Base-by-base conservation (phyloP, 2,329 filamentous ascomycete species). In the Aureobasidium mangrovei region DNA sequence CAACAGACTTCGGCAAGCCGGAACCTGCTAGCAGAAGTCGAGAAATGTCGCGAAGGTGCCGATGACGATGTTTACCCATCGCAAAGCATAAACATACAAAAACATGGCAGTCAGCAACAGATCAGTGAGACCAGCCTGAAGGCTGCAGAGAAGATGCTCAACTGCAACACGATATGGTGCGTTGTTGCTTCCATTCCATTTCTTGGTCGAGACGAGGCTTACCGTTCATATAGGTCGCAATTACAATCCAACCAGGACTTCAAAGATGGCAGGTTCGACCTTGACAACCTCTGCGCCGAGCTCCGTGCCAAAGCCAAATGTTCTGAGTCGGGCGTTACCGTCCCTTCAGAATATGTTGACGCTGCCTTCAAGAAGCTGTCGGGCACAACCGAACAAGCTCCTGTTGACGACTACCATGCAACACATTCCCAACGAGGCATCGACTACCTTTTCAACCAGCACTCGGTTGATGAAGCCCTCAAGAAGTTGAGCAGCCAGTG, bases 281-380 rank as follows among this genome's bases (percentile, higher is more conserved):
- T 98, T 46, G 93, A 98, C 66, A 84, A 85, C 33, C 79, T 98
- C 27, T 98, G 93, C 73, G 86, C 86, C 4, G 91, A 98, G 67
- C 81, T 98, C 10, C 88, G 91, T 60, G 88, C 91, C 68, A 98
- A 98, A 74, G 93, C 93, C 56, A 93, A 91, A 67, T 98, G 93
- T 70, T 95, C 90, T 0, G 88, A 95, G 61, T 85, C 79, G 18
- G 91, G 93, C 12, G 88, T 94, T 9, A 88, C 95, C 18, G 87
- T 98, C 27, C 85, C 90, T 58, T 84, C 95, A 72, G 82, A 82
- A 53, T 91, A 97, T 64, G 95, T 97, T 62, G 86, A 95, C 65
- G 81, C 70, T 38, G 73, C 74, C 4, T 67, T 77, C 52, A 70
- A 73, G 63, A 73, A 72, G 49, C 59, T 77, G 28, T 69, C 69